Conservation (phyloP, 1,284 basidiomycete species). For the Crepidotus sp. region DNA sequence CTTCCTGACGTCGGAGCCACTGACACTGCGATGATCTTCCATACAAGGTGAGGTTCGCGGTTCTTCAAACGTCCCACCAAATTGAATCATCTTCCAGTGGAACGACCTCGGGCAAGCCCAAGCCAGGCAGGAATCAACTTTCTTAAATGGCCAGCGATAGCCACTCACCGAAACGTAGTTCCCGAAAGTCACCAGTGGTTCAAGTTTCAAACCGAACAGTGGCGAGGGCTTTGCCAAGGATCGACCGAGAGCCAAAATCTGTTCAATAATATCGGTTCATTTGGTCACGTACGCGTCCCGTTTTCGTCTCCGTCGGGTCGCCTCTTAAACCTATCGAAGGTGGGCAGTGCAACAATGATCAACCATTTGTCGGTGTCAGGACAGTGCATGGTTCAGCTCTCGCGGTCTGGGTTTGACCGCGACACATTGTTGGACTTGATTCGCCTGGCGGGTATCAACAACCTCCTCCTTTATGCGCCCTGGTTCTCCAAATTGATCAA, state of each 20-base stretch:
- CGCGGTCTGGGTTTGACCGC: neutral
- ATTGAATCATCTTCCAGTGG: too few species aligned
- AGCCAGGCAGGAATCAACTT: too few species aligned
- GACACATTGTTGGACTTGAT: neutral
- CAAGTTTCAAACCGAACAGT: constrained; percentile 20
- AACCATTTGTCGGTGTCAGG: neutral
- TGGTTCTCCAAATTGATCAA: constrained; percentile 24
- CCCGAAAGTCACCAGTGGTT: constrained; percentile 23
- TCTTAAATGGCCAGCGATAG: constrained; percentile 18
- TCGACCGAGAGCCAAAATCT: neutral
- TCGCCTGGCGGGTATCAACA: constrained; percentile 20
- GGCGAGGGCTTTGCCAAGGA: constrained; percentile 10
- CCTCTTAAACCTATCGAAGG: constrained; percentile 21
- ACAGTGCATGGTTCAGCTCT: neutral
- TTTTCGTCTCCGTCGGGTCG: too few species aligned
- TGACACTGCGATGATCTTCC: constrained; percentile 15
- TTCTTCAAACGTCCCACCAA: too few species aligned
- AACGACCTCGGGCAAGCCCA: too few species aligned
- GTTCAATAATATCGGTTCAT: constrained; percentile 13
- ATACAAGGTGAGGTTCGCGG: too few species aligned
- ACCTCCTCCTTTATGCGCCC: constrained; percentile 23
- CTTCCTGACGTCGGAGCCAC: constrained; percentile 14
- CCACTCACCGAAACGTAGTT: constrained; percentile 27
- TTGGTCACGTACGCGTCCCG: neutral
- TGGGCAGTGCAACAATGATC: constrained; percentile 20